These are phyloP conservation scores for Suillus bovinus DNA, from an alignment of 768 basidiomycete species.

Conservation along the genomic window DNA sequence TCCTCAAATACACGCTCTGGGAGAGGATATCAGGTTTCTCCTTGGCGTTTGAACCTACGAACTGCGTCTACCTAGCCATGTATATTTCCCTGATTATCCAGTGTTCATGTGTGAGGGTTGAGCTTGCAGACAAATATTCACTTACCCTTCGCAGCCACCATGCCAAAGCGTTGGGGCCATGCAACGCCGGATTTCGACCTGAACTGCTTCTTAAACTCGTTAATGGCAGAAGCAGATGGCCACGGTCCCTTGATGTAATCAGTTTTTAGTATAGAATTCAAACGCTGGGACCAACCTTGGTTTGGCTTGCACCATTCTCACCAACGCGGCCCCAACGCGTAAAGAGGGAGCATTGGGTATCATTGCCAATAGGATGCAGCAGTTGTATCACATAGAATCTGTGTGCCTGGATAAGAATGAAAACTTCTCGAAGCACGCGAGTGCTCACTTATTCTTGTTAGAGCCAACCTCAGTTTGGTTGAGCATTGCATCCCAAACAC, in stretches of 20 bases:
- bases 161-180: conserved; percentile 53
- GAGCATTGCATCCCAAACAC: conserved; percentile 60
- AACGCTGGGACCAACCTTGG: conserved; percentile 39
- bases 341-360: conserved; percentile 38
- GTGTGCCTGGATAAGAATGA: conserved; percentile 26
- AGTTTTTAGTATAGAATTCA: not conserved
- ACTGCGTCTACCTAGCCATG: conserved; percentile 51
- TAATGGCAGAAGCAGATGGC: conserved; percentile 36
- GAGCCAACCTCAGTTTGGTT: conserved; percentile 58
- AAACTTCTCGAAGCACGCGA: not conserved
- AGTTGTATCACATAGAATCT: conserved; percentile 59
- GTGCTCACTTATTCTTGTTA: conserved; percentile 47
- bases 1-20: conserved; percentile 57
- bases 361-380: conserved; percentile 47
- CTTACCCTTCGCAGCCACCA: conserved; percentile 51
- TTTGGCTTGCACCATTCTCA: conserved; percentile 49
- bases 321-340: conserved; percentile 68
- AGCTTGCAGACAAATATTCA: not conserved
- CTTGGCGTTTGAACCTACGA: not conserved
- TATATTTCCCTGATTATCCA: conserved; percentile 52
- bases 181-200: conserved; percentile 48
- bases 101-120: not conserved
- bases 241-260: conserved; percentile 48
- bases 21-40: not conserved
- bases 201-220: conserved; percentile 64